These are phyloP conservation scores for Eucalyptus curtisii DNA, from an alignment of 345 rosid genomes.

Conservation along the genomic window DNA sequence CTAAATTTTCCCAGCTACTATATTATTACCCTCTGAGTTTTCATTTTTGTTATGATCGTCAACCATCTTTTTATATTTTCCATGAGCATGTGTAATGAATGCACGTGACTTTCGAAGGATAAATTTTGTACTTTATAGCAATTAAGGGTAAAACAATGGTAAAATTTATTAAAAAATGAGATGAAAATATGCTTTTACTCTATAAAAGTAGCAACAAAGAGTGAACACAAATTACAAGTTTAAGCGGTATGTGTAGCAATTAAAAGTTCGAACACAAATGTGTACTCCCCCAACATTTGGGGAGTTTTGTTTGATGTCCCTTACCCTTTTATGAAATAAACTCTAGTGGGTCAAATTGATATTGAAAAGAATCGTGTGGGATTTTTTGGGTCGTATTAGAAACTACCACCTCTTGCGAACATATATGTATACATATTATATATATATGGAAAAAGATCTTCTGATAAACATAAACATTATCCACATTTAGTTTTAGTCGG, in stretches of 20 bases:
- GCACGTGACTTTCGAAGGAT: neutral
- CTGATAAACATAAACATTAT: neutral
- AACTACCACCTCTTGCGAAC: neutral
- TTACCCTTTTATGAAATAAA: neutral
- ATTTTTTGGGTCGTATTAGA: accelerated
- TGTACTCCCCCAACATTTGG: accelerated
- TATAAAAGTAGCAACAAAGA: neutral
- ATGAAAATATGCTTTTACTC: neutral
- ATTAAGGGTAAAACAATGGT: neutral
- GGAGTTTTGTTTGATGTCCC: neutral
- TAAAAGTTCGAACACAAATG: accelerated
- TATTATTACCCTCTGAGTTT: neutral
- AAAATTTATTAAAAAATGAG: neutral
- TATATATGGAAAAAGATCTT: neutral
- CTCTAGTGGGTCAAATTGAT: accelerated
- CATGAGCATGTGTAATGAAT: neutral
- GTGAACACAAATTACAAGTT: neutral
- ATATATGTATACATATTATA: neutral
- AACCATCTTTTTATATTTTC: neutral
- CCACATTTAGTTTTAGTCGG: neutral
- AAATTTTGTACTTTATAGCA: neutral
- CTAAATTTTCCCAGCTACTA: neutral
- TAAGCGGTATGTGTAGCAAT: accelerated
- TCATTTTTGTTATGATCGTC: neutral
- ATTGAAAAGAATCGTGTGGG: neutral